Percentiles rank a stretch among this genome's conserved stretches.
Conservation (phyloP, 192 early-diverging fungal genomes). For the Coemansia sp. region DNA sequence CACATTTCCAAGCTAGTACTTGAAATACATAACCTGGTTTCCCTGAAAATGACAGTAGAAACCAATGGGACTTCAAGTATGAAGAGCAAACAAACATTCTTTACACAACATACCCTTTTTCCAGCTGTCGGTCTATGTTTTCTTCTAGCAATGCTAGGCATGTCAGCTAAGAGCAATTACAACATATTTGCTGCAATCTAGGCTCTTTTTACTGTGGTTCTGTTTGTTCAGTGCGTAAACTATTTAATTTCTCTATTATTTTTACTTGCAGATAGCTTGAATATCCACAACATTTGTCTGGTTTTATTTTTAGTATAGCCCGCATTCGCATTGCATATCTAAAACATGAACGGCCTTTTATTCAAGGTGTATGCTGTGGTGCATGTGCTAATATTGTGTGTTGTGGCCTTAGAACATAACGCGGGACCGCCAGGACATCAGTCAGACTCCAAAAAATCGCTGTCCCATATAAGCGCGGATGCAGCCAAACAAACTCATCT, state of each 20-base stretch:
- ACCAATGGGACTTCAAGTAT: neutral
- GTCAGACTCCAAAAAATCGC: neutral
- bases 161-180: neutral
- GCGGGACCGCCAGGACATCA: neutral
- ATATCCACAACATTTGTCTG: neutral
- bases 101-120: neutral
- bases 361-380: neutral
- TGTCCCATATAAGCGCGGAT: neutral
- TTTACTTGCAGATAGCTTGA: neutral
- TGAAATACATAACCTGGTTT: neutral
- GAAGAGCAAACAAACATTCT: neutral
- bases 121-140: neutral
- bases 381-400: neutral
- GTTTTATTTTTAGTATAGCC: neutral
- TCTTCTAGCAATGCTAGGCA: too few species aligned
- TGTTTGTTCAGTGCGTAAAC: neutral
- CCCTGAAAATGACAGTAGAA: neutral
- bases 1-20: neutral
- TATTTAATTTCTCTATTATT: neutral
- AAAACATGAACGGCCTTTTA: neutral
- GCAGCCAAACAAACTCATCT: neutral
- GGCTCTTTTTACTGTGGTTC: neutral
- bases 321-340: neutral
- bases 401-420: neutral
- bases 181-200: neutral